Conservation (phyloP, 257 asterid genomes). For the Solanum raphanifolium region DNA sequence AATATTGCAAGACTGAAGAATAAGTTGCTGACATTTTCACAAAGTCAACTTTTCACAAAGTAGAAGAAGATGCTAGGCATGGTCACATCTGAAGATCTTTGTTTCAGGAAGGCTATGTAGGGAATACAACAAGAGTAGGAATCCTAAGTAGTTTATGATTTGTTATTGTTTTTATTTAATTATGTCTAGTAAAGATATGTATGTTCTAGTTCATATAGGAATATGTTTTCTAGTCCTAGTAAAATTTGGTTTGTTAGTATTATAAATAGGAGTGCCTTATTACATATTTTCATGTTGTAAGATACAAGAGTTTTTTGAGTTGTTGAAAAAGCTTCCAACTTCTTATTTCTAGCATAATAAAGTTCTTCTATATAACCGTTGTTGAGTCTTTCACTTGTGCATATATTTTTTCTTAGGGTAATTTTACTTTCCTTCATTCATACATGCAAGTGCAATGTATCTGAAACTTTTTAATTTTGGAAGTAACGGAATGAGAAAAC, state of each 20-base stretch:
- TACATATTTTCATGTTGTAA: background rate
- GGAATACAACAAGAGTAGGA: background rate
- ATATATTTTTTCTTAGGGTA: background rate
- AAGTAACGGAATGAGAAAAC: background rate
- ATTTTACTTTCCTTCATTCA: background rate
- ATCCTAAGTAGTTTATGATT: background rate
- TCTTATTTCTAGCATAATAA: background rate
- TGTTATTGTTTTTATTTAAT: no score
- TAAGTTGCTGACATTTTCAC: no score
- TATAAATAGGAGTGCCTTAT: background rate
- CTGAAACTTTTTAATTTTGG: no score
- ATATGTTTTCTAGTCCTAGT: background rate
- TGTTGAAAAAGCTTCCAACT: background rate
- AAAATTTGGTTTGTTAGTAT: background rate
- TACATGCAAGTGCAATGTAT: background rate
- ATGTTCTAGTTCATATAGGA: background rate
- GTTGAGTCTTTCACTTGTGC: background rate
- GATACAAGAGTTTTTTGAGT: background rate
- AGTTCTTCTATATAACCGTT: no score
- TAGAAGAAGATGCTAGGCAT: background rate
- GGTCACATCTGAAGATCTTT: background rate
- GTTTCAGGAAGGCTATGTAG: background rate
- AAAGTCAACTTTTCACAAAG: background rate
- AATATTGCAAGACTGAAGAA: no score
- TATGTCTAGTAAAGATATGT: background rate